A percentile compares a stretch with the other conserved stretches of the same genome.
Evolutionary conservation across 139 green algal genomes (phyloP).

Genomic region (Coelastrella sp.): DNA sequence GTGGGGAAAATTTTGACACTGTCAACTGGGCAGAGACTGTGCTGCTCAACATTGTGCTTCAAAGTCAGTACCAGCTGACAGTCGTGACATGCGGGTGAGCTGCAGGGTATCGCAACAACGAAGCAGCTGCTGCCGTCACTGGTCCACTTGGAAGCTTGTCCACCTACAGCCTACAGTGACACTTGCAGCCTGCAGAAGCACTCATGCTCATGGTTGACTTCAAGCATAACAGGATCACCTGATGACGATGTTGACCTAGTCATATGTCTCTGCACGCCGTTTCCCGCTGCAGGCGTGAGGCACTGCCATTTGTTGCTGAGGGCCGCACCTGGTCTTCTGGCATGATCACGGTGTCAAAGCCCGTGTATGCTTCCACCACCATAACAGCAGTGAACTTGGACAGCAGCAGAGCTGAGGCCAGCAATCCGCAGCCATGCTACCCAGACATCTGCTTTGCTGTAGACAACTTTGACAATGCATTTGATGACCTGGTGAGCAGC

Average conservation of each 20-base stretch:
- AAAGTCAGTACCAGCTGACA: conserved; percentile 71
- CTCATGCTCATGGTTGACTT: too few relatives aligned
- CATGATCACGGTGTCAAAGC: conserved; percentile 50
- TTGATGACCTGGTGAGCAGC: conserved; percentile 68
- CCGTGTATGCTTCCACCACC: conserved; percentile 68
- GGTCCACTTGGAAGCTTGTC: background rate
- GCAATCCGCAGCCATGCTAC: conserved; percentile 61
- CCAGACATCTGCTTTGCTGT: conserved; percentile 86
- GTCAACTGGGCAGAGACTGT: conserved; percentile 72
- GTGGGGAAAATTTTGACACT: conserved; percentile 23
- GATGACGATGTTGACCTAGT: too few relatives aligned
- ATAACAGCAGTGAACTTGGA: conserved; percentile 74
- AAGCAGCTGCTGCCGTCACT: background rate
- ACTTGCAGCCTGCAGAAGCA: too few relatives aligned
- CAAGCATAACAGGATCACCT: too few relatives aligned
- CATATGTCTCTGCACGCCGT: too few relatives aligned
- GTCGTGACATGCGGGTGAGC: conserved; percentile 62
- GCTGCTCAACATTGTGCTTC: conserved; percentile 79
- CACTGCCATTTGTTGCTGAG: conserved; percentile 45
- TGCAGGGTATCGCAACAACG: background rate
- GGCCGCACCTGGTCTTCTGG: conserved; percentile 5
- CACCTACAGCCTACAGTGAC: too few relatives aligned
- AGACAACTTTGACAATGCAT: conserved; percentile 77
- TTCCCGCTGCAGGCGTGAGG: conserved; percentile 41
- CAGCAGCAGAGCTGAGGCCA: conserved; percentile 43